Conservation (phyloP, 1,139 yeast genomes). For the Hyphopichia pseudoburtonii region DNA sequence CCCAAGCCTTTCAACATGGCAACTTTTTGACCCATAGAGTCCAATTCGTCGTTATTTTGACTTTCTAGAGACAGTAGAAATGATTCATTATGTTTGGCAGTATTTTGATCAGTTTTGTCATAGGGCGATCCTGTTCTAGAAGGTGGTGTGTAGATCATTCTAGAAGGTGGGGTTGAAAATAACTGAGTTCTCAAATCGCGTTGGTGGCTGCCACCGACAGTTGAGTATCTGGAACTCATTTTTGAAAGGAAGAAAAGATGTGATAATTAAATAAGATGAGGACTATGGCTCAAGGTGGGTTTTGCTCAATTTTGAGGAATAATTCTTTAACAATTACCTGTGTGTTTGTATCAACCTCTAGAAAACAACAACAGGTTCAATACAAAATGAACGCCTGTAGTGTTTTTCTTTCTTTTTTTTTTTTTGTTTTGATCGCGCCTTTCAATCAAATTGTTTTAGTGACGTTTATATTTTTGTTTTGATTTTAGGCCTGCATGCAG, state of each 20-base stretch:
- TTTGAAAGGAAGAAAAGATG: too few species aligned
- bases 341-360: too few species aligned
- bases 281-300: too few species aligned
- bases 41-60: slow-evolving; percentile 78
- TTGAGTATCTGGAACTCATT: slow-evolving; percentile 37
- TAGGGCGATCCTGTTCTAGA: slow-evolving; percentile 53
- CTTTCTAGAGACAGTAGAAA: slow-evolving; percentile 73
- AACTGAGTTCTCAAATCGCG: slow-evolving; percentile 49
- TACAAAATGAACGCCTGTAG: too few species aligned
- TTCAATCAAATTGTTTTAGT: too few species aligned
- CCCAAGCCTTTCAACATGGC: slow-evolving; percentile 71
- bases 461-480: too few species aligned
- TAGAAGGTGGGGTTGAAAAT: slow-evolving; percentile 28
- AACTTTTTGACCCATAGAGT: slow-evolving; percentile 68
- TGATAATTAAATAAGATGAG: too few species aligned
- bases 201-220: slow-evolving; percentile 42
- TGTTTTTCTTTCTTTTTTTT: too few species aligned
- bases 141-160: slow-evolving; percentile 27
- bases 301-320: too few species aligned
- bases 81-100: slow-evolving; percentile 53
- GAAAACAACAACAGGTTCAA: slow-evolving; percentile 1
- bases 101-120: slow-evolving; percentile 30
- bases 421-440: too few species aligned
- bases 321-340: too few species aligned
- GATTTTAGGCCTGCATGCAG: too few species aligned